Evolutionary conservation across 2,329 filamentous ascomycete species (phyloP).

Genomic region (Emergomyces africanus): DNA sequence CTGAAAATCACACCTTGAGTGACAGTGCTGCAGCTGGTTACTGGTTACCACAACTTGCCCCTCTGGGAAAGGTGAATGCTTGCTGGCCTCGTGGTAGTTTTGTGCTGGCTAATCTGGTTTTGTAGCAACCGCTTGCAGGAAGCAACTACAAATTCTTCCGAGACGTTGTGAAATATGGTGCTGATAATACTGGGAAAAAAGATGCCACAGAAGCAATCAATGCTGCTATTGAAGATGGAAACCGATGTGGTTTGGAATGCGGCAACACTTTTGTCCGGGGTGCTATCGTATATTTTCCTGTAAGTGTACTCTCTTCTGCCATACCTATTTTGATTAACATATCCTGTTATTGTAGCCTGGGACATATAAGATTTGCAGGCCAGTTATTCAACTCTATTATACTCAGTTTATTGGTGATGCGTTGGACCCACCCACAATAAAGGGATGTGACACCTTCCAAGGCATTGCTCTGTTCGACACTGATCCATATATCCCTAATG

Average conservation of each 20-base stretch:
- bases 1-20: too few species aligned
- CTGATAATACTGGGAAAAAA: constrained; percentile 37
- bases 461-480: constrained; percentile 51
- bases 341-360: constrained; percentile 36
- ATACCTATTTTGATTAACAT: neutral
- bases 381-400: constrained; percentile 75
- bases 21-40: neutral
- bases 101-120: neutral
- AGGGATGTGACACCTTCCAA: constrained; percentile 2
- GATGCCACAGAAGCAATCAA: constrained; percentile 89
- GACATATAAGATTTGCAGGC: constrained; percentile 65
- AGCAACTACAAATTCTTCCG: neutral
- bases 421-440: neutral
- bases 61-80: neutral
- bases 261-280: constrained; percentile 73
- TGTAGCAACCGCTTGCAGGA: neutral
- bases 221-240: constrained; percentile 59
- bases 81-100: neutral
- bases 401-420: constrained; percentile 84
- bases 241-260: constrained; percentile 67
- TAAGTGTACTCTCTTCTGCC: neutral
- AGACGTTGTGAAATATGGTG: constrained; percentile 2
- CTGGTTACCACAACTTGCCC: constrained; percentile 1
- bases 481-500: constrained; percentile 52
- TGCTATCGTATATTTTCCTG: constrained; percentile 83